A percentile compares a stretch with the other conserved stretches of the same genome.
These are phyloP conservation scores for Daldinia decipiens DNA, from an alignment of 495 filamentous ascomycete species.

Conservation along the genomic window DNA sequence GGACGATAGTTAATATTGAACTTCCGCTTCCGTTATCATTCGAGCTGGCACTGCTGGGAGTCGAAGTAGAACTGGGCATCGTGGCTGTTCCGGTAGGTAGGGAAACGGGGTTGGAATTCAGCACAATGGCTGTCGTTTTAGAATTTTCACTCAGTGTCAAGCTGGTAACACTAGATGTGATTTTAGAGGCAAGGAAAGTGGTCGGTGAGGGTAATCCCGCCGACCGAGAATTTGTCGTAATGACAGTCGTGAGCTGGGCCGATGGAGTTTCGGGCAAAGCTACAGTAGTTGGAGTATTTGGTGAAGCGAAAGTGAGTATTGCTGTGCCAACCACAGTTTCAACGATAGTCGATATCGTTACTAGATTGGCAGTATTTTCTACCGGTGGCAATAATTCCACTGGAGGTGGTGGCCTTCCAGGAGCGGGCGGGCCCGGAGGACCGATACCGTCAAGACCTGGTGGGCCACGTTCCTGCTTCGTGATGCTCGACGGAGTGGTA, in stretches of 20 bases:
- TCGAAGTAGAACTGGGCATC: slow-evolving; percentile 28
- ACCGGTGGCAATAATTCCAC: slow-evolving; percentile 13
- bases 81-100: slow-evolving; percentile 28
- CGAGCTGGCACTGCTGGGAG: slow-evolving; percentile 28
- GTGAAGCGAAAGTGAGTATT: slow-evolving; percentile 28
- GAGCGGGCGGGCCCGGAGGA: slow-evolving; percentile 24
- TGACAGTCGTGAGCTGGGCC: slow-evolving; percentile 35
- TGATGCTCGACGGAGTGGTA: slow-evolving; percentile 20
- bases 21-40: slow-evolving; percentile 2
- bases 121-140: slow-evolving; percentile 12
- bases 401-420: slow-evolving; percentile 17
- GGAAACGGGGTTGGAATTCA: slow-evolving; percentile 13
- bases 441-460: slow-evolving; percentile 21
- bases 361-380: slow-evolving; percentile 14
- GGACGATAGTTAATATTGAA: slow-evolving; percentile 47
- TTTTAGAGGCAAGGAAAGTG: slow-evolving; percentile 37
- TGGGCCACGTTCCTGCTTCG: slow-evolving; percentile 35
- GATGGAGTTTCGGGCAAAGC: slow-evolving; percentile 26
- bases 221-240: slow-evolving; percentile 28
- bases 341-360: slow-evolving; percentile 13
- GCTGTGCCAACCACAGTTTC: slow-evolving; percentile 15
- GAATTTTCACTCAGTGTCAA: slow-evolving; percentile 18
- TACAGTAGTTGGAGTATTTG: slow-evolving; percentile 25
- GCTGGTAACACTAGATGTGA: slow-evolving; percentile 9
- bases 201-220: slow-evolving; percentile 28